Conservation (phyloP, 2,329 filamentous ascomycete species). For the Herpotrichia juniperi region DNA sequence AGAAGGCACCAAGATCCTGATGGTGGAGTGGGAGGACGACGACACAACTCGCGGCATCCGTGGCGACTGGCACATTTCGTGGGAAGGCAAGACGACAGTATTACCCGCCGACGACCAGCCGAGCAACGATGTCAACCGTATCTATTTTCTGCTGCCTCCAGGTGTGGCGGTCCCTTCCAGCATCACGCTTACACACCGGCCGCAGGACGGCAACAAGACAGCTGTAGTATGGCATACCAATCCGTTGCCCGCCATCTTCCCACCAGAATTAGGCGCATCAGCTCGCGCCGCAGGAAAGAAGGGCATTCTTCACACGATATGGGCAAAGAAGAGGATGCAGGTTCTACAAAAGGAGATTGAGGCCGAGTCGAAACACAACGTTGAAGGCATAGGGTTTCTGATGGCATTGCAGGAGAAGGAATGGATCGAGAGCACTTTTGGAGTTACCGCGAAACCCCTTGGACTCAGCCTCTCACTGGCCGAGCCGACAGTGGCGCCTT, state of each 20-base stretch:
- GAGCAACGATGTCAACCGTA: conserved; percentile 61
- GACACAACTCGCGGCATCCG: conserved; percentile 53
- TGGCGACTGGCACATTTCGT: conserved; percentile 77
- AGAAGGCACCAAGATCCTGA: conserved; percentile 87
- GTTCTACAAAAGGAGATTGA: conserved; percentile 79
- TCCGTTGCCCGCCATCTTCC: conserved; percentile 85
- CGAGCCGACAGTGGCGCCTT: conserved; percentile 45
- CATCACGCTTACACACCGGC: conserved; percentile 67
- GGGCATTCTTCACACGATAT: conserved; percentile 86
- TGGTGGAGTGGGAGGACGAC: conserved; percentile 87
- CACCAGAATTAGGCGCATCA: conserved; percentile 72
- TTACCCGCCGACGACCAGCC: conserved; percentile 67
- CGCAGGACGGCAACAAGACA: conserved; percentile 51
- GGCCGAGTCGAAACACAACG: conserved; percentile 72
- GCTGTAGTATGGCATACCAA: conserved; percentile 67
- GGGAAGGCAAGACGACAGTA: conserved; percentile 79
- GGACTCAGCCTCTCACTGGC: conserved; percentile 46
- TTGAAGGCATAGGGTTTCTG: conserved; percentile 80
- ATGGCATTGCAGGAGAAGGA: conserved; percentile 84
- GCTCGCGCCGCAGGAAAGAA: conserved; percentile 72
- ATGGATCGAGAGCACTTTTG: conserved; percentile 86
- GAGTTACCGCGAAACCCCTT: conserved; percentile 56
- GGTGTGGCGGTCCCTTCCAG: conserved; percentile 73
- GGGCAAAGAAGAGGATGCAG: conserved; percentile 82
- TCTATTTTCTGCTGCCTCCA: conserved; percentile 83